Conservation (phyloP, 1,284 basidiomycete genomes). For the Ganoderma resinaceum region DNA sequence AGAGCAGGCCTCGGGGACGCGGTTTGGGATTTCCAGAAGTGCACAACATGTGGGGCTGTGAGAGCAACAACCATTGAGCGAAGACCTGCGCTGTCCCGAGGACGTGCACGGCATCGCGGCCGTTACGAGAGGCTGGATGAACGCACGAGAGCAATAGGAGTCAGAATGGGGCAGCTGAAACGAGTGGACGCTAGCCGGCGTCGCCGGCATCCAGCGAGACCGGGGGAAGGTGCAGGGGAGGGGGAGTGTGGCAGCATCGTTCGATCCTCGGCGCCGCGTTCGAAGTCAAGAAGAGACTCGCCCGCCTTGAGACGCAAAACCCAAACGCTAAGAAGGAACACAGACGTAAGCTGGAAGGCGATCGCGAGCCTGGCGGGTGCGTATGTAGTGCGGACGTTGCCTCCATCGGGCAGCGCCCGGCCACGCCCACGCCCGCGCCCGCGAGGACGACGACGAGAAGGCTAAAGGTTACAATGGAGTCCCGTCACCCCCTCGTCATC, state of each 20-base stretch:
- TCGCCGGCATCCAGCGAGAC: background rate
- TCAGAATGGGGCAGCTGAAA: background rate
- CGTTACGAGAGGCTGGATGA: background rate
- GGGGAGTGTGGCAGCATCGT: constrained; percentile 22
- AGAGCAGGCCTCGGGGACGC: constrained; percentile 1
- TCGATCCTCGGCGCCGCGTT: constrained; percentile 23
- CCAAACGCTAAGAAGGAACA: constrained; percentile 1
- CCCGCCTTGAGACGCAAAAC: background rate
- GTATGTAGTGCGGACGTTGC: constrained; percentile 9
- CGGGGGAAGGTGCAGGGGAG: constrained; percentile 8
- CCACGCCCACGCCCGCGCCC: background rate
- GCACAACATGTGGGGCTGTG: constrained; percentile 6
- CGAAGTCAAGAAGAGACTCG: constrained; percentile 14
- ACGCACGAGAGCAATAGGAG: background rate
- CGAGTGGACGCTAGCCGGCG: background rate
- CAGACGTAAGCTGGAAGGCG: background rate
- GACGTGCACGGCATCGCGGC: constrained; percentile 1
- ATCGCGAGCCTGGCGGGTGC: background rate
- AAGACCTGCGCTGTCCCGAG: background rate
- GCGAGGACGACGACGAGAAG: background rate
- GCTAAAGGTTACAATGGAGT: background rate
- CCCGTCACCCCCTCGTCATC: background rate
- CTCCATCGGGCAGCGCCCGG: background rate
- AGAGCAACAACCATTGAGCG: background rate
- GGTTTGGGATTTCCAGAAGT: constrained; percentile 3